Conservation (phyloP, 352 stramenopile genomes). For the Phytophthora sp. region DNA sequence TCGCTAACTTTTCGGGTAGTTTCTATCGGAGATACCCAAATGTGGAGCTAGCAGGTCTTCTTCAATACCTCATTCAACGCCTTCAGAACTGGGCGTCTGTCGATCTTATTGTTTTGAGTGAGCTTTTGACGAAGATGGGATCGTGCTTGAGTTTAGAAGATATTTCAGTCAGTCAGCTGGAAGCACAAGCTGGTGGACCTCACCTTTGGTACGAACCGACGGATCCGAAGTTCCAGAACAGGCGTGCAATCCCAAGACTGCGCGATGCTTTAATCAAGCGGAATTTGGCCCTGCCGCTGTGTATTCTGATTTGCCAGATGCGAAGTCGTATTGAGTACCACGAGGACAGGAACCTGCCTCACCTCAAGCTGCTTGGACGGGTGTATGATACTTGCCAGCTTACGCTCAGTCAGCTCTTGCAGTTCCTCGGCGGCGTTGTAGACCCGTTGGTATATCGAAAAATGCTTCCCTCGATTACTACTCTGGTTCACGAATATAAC, state of each 20-base stretch:
- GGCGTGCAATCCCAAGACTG: constrained; percentile 76
- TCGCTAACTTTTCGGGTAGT: constrained; percentile 94
- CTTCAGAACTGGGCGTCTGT: constrained; percentile 87
- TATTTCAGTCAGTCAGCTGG: constrained; percentile 82
- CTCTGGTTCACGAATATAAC: constrained; percentile 78
- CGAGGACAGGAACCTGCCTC: constrained; percentile 51
- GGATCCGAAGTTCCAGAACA: constrained; percentile 86
- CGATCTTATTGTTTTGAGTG: constrained; percentile 87
- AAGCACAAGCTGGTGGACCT: constrained; percentile 80
- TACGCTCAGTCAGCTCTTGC: constrained; percentile 85
- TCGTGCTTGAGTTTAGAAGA: constrained; percentile 88
- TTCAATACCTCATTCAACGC: constrained; percentile 92
- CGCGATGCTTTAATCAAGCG: constrained; percentile 87
- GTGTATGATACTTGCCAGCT: constrained; percentile 88
- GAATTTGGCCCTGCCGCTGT: constrained; percentile 76
- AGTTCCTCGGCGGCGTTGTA: constrained; percentile 82
- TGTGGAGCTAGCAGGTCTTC: constrained; percentile 91
- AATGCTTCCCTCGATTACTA: constrained; percentile 70
- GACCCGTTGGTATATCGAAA: constrained; percentile 72
- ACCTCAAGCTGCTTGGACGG: constrained; percentile 82
- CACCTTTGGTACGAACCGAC: constrained; percentile 82
- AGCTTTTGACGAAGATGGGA: constrained; percentile 89
- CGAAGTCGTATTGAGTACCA: constrained; percentile 85
- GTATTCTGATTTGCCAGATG: constrained; percentile 86
- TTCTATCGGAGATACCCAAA: constrained; percentile 95